These are phyloP conservation scores for Dactylis glomerata DNA, from an alignment of 176 grass and related monocot species.

Conservation along the genomic window DNA sequence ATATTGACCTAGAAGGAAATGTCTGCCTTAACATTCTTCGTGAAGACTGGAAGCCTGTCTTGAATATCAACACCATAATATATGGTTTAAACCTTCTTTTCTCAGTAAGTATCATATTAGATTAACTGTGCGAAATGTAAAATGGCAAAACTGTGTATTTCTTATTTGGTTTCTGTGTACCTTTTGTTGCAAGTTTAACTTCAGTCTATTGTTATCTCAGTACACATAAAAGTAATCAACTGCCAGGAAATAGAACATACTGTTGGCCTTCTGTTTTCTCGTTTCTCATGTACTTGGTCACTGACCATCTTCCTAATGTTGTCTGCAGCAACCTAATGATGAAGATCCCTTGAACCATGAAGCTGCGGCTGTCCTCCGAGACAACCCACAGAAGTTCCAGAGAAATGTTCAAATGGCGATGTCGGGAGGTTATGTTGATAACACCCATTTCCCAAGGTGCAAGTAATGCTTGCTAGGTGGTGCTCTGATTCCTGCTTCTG, in stretches of 20 bases:
- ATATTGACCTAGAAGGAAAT: conserved; percentile 82
- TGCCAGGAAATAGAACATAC: background rate
- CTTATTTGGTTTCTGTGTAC: background rate
- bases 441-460: conserved; percentile 55
- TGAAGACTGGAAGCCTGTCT: conserved; percentile 77
- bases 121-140: background rate
- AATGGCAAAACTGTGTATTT: background rate
- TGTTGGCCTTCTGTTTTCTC: background rate
- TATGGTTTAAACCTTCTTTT: conserved; percentile 82
- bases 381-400: conserved; percentile 64
- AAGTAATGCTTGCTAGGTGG: conserved; percentile 13
- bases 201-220: background rate
- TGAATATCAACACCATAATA: conserved; percentile 69
- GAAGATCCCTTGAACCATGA: conserved; percentile 74
- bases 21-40: conserved; percentile 76
- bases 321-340: conserved; percentile 62
- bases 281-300: background rate
- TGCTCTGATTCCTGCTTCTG: background rate
- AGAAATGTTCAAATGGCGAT: conserved; percentile 59
- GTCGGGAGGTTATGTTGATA: conserved; percentile 49
- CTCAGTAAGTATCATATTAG: conserved; percentile 26
- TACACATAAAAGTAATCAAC: too few relatives aligned
- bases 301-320: background rate
- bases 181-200: background rate
- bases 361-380: conserved; percentile 47